Evolutionary conservation across 768 basidiomycete genomes (phyloP).

Genomic region (Cytidiella melzeri): DNA sequence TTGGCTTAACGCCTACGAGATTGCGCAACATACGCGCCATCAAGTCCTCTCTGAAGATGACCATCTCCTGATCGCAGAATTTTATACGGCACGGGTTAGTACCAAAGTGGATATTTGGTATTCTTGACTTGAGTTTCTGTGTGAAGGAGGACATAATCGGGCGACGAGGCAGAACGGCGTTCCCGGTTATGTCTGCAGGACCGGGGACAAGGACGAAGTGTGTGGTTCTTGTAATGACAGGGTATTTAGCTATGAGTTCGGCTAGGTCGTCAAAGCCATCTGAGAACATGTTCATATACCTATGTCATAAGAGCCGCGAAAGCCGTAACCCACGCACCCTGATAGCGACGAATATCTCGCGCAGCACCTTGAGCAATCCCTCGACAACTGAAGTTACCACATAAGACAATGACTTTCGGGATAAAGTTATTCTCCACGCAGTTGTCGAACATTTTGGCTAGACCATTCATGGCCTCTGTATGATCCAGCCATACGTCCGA

Average conservation of each 20-base stretch:
- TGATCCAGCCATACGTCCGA: conserved; percentile 97
- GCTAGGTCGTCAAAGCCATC: conserved; percentile 86
- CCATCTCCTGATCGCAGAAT: conserved; percentile 94
- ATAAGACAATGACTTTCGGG: conserved; percentile 85
- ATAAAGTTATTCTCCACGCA: conserved; percentile 83
- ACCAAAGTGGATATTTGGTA: conserved; percentile 79
- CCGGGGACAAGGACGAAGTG: conserved; percentile 96
- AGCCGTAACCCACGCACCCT: conserved; percentile 45
- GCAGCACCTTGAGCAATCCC: conserved; percentile 76
- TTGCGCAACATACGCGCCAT: conserved; percentile 95
- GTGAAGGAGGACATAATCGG: conserved; percentile 75
- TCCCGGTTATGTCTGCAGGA: conserved; percentile 82
- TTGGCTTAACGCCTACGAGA: conserved; percentile 81
- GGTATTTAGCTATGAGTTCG: conserved; percentile 78
- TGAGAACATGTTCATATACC: conserved; percentile 27
- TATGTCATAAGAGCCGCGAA: neutral
- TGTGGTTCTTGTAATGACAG: conserved; percentile 65
- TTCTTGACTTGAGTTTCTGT: conserved; percentile 56
- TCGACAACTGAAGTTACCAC: conserved; percentile 90
- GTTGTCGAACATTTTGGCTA: conserved; percentile 84
- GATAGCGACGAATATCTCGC: conserved; percentile 76
- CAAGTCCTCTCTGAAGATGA: conserved; percentile 85
- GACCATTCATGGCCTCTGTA: conserved; percentile 69
- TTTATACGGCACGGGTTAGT: conserved; percentile 93
- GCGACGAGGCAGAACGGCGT: conserved; percentile 74